phyloP scores from a whole-genome alignment of 352 stramenopile genomes.

The Phytophthora macrochlamydospora region DNA sequence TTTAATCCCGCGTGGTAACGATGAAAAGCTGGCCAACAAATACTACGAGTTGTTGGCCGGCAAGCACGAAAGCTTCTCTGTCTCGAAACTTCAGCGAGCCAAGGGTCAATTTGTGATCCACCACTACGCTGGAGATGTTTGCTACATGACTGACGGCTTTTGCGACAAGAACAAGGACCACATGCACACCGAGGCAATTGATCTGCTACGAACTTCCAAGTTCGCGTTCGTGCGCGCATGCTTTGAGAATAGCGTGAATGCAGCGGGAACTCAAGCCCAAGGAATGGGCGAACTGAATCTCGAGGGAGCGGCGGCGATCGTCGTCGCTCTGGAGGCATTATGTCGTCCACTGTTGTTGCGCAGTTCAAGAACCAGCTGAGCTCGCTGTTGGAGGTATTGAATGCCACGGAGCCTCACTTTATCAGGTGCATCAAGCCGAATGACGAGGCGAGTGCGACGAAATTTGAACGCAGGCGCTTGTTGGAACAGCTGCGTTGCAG shows the following conservation, averaged over 20 bases:
- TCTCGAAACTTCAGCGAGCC: constrained; percentile 76
- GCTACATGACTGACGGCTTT: constrained; percentile 82
- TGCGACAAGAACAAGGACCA: constrained; percentile 92
- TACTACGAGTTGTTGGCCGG: constrained; percentile 64
- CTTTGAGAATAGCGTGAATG: constrained; percentile 54
- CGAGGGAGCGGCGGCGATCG: constrained; percentile 47
- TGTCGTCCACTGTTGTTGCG: constrained; percentile 84
- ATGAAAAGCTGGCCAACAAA: constrained; percentile 86
- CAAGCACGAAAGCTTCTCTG: constrained; percentile 71
- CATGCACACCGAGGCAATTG: constrained; percentile 81
- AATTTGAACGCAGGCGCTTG: constrained; percentile 72
- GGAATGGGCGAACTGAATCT: constrained; percentile 25
- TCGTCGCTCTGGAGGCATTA: constrained; percentile 68
- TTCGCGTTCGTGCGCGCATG: constrained; percentile 71
- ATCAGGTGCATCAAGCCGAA: constrained; percentile 93
- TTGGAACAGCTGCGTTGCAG: constrained; percentile 88
- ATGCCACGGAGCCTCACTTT: constrained; percentile 93
- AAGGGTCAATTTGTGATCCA: constrained; percentile 87
- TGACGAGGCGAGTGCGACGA: constrained; percentile 56
- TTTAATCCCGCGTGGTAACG: constrained; percentile 81
- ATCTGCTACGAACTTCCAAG: constrained; percentile 73
- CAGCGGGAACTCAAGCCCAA: constrained; percentile 21
- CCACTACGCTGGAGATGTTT: constrained; percentile 87
- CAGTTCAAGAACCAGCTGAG: constrained; percentile 95
- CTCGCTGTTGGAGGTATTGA: constrained; percentile 93